A percentile compares a stretch with the other conserved stretches of the same genome.
These are phyloP conservation scores for Penicillium argentinense DNA, from an alignment of 495 filamentous ascomycete genomes.

Conservation along the genomic window DNA sequence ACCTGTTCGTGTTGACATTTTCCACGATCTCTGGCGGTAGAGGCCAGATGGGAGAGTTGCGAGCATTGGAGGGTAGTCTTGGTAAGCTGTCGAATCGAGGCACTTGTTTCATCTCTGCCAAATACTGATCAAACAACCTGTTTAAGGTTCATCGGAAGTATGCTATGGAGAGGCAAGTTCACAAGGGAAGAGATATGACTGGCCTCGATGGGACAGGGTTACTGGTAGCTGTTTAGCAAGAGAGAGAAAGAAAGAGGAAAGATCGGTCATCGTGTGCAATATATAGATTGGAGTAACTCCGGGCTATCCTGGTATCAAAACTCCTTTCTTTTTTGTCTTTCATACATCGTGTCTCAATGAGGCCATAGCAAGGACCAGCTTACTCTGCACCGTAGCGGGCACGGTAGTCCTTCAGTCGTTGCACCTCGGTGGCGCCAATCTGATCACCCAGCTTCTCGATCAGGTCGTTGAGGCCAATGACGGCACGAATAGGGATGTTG, in stretches of 20 bases:
- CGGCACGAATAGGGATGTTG: slow-evolving; percentile 47
- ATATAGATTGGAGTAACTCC: slow-evolving; percentile 13
- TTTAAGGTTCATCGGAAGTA: too few species aligned
- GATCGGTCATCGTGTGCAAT: slow-evolving; percentile 2
- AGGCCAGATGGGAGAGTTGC: too few species aligned
- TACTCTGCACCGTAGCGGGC: slow-evolving; percentile 59
- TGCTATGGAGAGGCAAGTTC: too few species aligned
- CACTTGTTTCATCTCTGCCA: neutral
- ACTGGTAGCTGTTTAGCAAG: neutral
- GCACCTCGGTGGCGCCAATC: slow-evolving; percentile 60
- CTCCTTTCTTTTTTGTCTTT: slow-evolving; percentile 11
- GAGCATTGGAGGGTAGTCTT: too few species aligned
- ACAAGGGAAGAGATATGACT: neutral
- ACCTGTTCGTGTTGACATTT: slow-evolving; percentile 3
- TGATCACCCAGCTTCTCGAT: slow-evolving; percentile 58
- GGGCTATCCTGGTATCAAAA: slow-evolving; percentile 24
- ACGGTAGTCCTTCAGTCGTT: slow-evolving; percentile 75
- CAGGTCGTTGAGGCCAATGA: slow-evolving; percentile 70
- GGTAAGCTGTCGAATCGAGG: too few species aligned
- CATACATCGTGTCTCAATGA: slow-evolving; percentile 22
- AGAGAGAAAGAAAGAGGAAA: too few species aligned
- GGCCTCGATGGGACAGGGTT: neutral
- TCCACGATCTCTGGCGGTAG: neutral
- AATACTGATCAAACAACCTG: neutral
- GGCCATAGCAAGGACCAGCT: slow-evolving; percentile 3